These are phyloP conservation scores for Saururus chinensis DNA, from an alignment of 164 flowering plant genomes.

Conservation along the genomic window DNA sequence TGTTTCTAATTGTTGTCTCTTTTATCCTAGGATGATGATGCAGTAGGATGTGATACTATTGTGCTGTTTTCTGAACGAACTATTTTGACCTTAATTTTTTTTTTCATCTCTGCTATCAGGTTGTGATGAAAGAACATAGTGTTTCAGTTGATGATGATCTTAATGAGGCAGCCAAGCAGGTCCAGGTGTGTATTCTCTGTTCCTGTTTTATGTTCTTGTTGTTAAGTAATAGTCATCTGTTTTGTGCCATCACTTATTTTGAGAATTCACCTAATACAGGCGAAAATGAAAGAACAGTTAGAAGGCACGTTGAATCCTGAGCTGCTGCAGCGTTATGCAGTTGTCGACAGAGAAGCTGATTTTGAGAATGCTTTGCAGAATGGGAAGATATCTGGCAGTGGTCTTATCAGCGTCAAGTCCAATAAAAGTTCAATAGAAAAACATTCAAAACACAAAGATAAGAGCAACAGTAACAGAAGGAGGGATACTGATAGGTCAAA, in stretches of 20 bases:
- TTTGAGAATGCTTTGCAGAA: constrained; percentile 60
- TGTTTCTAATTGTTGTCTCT: too few relatives aligned
- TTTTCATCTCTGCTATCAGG: constrained; percentile 18
- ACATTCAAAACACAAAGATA: constrained; percentile 26
- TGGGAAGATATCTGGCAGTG: constrained; percentile 48
- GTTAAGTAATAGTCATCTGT: neutral
- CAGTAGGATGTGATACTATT: too few relatives aligned
- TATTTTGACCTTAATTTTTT: neutral
- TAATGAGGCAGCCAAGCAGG: constrained; percentile 66
- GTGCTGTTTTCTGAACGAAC: neutral
- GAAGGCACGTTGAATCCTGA: constrained; percentile 41
- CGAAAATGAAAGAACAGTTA: constrained; percentile 52
- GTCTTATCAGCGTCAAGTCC: constrained; percentile 69
- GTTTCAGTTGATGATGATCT: constrained; percentile 86
- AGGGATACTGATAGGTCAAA: constrained; percentile 36
- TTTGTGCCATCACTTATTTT: neutral
- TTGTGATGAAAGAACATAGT: constrained; percentile 46
- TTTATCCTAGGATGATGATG: too few relatives aligned
- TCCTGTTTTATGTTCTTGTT: neutral
- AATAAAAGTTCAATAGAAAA: constrained; percentile 32
- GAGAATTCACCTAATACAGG: constrained; percentile 27
- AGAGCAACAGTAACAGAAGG: constrained; percentile 31
- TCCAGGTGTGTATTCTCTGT: constrained; percentile 30
- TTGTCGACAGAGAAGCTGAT: constrained; percentile 55
- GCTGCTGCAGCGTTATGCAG: constrained; percentile 59